Base-by-base conservation (phyloP, 78 protist genomes). In the Dictyostelium capitatum region DNA sequence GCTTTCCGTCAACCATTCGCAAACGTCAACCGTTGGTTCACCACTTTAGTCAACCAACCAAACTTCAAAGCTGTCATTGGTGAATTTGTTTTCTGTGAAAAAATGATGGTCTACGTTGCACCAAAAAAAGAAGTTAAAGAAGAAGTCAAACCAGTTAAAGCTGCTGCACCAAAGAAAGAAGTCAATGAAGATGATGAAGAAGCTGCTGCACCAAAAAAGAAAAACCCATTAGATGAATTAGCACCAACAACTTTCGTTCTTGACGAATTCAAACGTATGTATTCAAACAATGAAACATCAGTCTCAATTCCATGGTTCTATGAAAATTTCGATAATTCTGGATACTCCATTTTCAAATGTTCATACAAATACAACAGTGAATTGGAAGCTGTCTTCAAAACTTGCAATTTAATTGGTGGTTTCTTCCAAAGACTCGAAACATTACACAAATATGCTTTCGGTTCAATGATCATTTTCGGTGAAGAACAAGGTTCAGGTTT, bases 391-490 rank as follows among this genome's bases (percentile, higher is more conserved):
- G 6, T 74, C 43, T 97, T 97, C 96, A 95, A 82, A 89, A 83
- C 97, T 53, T 43, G 79, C 85, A 97, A 97, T 78, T 94, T 96
- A 47, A n/a, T 96, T 83, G 81, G 91, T 37, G 98, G 98, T 65
- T 62, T 73, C 89, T 51, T 89, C 96, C 96, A 92, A 93, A 78
- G 98, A 46, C 64, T 97, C 57, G 97, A 97, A 25, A 28, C 74
- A 47, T 65, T 96, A 48, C 96, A 96, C 95, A 97, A 97, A 96
- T 96, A 84, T 82, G 98, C 87, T 56, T 97, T 97, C 72, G 84
- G 82, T 41, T 64, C 78, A 2, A 12, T 96, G 56, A 20, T 54
- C 83, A 73, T 97, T 57, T 84, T 94, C 30, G 97, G 97, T 81
- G 53, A 69, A 5, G 89, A 95, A 74, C 41, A 30, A 23, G 73